Base-by-base conservation (phyloP, 305 asterid species). In the Fraxinus velutina region DNA sequence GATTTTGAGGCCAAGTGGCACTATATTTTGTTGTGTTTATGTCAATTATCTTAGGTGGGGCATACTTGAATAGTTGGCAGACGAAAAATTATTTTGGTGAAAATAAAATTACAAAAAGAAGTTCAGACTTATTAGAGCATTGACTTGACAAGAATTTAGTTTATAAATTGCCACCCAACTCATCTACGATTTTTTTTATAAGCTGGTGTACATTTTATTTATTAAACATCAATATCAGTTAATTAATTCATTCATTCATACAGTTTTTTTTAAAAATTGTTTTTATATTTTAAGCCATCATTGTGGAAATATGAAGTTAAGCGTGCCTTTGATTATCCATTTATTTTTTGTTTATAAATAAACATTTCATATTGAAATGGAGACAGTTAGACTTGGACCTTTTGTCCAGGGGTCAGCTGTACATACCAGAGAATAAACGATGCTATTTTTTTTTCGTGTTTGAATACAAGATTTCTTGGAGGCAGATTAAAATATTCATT, bases 141-240 rank as follows among this genome's bases (percentile, higher is more conserved):
- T 86, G 89, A 85, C 90, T 83, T 64, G 7, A 78, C 60, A 33
- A 52, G 24, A 71, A 50, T 52, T 79, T 77, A 32, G 79, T 75
- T 78, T 34, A 29, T 72, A 10, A 62, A 42, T 52, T 77, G 84
- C 29, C 82, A 85, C 66, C 81, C 55, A 44, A 10, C 55, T 12
- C 77, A 79, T 82, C 75, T 66, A 24, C 34, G 77, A 79, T 74
- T 68, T 50, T 84, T 42, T 84, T 42, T 42, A 12, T 57, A 68
- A 60, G 82, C 52, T 64, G 52, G 60, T 15, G 17, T 2, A 29
- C 29, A 57, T 57, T 57, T 57, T 5, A 1, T 19, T 33, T 83
- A 22, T 76, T 24, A 17, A 44, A 80, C 83, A 80, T 57, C 62
- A 30, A 71, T 19, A 44, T 21, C 12, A 44, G 42, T 76, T 52